phyloP scores from a whole-genome alignment of 140 eudicot genomes.

The Senecio squalidus region DNA sequence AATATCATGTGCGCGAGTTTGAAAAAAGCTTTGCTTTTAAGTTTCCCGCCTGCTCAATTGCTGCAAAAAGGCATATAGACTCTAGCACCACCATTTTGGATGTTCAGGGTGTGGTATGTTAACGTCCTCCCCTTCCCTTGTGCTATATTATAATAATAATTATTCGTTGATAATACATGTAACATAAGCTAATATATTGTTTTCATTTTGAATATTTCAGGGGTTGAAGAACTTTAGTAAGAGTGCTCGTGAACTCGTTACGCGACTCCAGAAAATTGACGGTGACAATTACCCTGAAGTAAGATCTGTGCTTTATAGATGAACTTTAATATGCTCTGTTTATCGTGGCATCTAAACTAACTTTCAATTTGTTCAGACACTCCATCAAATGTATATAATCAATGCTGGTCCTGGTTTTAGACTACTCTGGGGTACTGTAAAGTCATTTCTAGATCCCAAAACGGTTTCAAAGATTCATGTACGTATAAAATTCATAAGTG shows the following conservation, averaged over 20 bases:
- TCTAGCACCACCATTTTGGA: conserved; percentile 88
- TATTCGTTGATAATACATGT: too few relatives aligned
- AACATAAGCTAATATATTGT: conserved; percentile 10
- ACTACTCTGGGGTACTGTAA: conserved; percentile 87
- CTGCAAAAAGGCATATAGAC: conserved; percentile 91
- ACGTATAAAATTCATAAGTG: conserved; percentile 3
- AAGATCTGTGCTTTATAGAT: conserved; percentile 16
- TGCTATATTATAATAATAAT: not conserved
- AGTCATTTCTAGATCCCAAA: conserved; percentile 88
- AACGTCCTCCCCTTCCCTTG: too few relatives aligned
- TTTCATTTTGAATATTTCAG: conserved; percentile 33
- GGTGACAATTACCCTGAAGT: conserved; percentile 97
- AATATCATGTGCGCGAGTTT: conserved; percentile 83
- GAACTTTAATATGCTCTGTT: conserved; percentile 15
- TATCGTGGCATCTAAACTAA: not conserved
- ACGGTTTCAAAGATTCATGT: conserved; percentile 93
- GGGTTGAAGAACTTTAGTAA: conserved; percentile 85
- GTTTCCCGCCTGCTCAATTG: conserved; percentile 91
- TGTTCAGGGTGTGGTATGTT: conserved; percentile 90
- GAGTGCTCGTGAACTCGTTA: conserved; percentile 77
- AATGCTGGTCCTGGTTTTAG: conserved; percentile 99
- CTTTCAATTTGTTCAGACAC: conserved; percentile 52
- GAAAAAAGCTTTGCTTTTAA: conserved; percentile 65
- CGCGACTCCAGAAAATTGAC: conserved; percentile 84
- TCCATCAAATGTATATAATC: conserved; percentile 89